A percentile compares a stretch with the other conserved stretches of the same genome.
These are phyloP conservation scores for Trichothecium sympodiale DNA, from an alignment of 2,329 filamentous ascomycete genomes.

Conservation along the genomic window DNA sequence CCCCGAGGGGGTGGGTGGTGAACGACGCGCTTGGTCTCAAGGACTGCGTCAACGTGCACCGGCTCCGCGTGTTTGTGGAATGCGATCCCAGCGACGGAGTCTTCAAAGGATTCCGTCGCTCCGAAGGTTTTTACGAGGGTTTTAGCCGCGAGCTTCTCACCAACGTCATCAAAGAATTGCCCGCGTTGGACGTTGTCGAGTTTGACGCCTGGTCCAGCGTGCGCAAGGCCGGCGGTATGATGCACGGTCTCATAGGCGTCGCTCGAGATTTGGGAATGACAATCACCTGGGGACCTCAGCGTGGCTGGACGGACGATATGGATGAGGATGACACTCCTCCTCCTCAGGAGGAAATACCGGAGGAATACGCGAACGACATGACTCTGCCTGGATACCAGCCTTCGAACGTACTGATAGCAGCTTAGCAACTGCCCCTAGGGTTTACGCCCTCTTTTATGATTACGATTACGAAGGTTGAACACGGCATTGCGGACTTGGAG, in stretches of 20 bases:
- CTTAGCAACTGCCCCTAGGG: too few relatives aligned
- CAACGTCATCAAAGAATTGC: constrained; percentile 44
- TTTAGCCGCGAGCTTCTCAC: constrained; percentile 50
- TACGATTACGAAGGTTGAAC: too few relatives aligned
- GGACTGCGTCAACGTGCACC: constrained; percentile 48
- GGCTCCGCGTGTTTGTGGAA: constrained; percentile 58
- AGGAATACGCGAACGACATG: too few relatives aligned
- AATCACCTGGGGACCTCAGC: constrained; percentile 57
- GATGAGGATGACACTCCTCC: constrained; percentile 14
- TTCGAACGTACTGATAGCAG: too few relatives aligned
- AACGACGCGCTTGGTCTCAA: constrained; percentile 51
- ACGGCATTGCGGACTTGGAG: too few relatives aligned
- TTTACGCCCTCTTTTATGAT: too few relatives aligned
- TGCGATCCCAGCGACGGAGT: constrained; percentile 57
- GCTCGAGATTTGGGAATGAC: constrained; percentile 34
- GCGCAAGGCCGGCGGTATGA: constrained; percentile 52
- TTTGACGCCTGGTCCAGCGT: constrained; percentile 62
- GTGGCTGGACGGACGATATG: constrained; percentile 51
- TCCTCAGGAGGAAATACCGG: too few relatives aligned
- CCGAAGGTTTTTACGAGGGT: constrained; percentile 57
- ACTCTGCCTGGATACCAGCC: too few relatives aligned
- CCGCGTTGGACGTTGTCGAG: constrained; percentile 45
- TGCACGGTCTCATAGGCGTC: constrained; percentile 46
- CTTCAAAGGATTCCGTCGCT: constrained; percentile 57
- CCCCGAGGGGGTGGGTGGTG: constrained; percentile 60